These are phyloP conservation scores for Citrus maxima DNA, from an alignment of 345 rosid species.

Conservation along the genomic window DNA sequence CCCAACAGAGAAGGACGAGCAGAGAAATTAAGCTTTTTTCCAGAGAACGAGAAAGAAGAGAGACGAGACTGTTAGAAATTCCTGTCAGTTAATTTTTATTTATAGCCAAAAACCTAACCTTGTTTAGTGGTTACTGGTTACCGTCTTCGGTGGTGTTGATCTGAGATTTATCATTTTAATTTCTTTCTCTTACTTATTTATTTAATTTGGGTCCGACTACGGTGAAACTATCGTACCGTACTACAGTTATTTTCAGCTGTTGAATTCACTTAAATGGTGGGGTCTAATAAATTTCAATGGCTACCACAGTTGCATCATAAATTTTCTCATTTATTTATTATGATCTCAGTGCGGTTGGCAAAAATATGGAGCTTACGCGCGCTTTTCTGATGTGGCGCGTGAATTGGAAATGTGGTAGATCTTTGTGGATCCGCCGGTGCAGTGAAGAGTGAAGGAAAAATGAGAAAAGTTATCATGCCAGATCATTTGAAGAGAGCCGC, in stretches of 20 bases:
- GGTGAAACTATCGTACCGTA: too few species aligned
- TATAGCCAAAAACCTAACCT: neutral
- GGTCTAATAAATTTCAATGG: too few species aligned
- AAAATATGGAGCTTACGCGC: neutral
- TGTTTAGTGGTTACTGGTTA: too few species aligned
- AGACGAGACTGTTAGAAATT: neutral
- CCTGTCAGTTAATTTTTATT: neutral
- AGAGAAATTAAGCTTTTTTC: neutral
- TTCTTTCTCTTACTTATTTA: neutral
- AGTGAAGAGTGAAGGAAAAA: neutral
- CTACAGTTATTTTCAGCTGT: too few species aligned
- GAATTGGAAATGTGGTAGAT: neutral
- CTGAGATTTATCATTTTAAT: neutral
- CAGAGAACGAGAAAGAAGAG: neutral
- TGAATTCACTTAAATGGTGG: too few species aligned
- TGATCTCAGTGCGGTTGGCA: neutral
- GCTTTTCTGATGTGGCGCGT: neutral
- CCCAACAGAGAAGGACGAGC: conserved; percentile 30
- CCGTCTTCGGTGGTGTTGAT: neutral
- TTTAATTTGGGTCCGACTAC: too few species aligned
- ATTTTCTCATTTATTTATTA: neutral
- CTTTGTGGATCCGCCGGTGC: neutral
- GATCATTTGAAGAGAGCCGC: too few species aligned
- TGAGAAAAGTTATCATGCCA: neutral
- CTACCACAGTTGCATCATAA: too few species aligned